Evolutionary conservation across 2,329 filamentous ascomycete genomes (phyloP).

Genomic region (Penicillium rolfsii): DNA sequence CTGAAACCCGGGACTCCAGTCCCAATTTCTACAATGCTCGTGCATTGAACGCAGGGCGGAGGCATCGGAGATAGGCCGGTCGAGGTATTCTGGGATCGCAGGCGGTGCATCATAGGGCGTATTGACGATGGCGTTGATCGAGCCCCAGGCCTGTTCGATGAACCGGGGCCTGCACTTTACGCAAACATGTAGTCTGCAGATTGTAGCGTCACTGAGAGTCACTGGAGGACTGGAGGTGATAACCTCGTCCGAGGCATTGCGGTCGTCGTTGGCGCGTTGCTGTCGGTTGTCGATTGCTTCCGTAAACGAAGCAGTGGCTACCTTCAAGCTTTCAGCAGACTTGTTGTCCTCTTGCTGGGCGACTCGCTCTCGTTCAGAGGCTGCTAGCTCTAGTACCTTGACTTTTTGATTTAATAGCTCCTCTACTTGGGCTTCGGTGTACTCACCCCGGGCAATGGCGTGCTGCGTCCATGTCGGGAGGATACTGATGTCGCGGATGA

Average conservation of each 20-base stretch:
- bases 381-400: conserved; percentile 31
- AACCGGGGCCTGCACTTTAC: conserved; percentile 18
- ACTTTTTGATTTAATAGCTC: conserved; percentile 48
- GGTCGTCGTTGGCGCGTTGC: background rate
- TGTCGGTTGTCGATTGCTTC: background rate
- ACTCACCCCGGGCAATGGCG: conserved; percentile 48
- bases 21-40: conserved; percentile 5
- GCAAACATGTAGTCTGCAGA: conserved; percentile 20
- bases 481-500: conserved; percentile 21
- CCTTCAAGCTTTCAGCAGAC: background rate
- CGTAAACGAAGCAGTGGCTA: background rate
- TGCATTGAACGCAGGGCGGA: conserved; percentile 24
- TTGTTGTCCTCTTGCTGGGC: background rate
- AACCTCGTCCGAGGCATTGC: background rate
- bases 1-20: background rate
- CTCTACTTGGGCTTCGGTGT: conserved; percentile 48
- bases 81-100: conserved; percentile 35
- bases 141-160: conserved; percentile 50
- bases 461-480: conserved; percentile 48
- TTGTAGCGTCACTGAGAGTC: background rate
- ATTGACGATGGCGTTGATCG: conserved; percentile 48
- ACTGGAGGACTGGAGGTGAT: background rate
- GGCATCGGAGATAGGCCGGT: conserved; percentile 35
- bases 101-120: conserved; percentile 31
- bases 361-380: conserved; percentile 22